Evolutionary conservation across 768 basidiomycete genomes (phyloP).

Genomic region (Scleroderma citrinum): DNA sequence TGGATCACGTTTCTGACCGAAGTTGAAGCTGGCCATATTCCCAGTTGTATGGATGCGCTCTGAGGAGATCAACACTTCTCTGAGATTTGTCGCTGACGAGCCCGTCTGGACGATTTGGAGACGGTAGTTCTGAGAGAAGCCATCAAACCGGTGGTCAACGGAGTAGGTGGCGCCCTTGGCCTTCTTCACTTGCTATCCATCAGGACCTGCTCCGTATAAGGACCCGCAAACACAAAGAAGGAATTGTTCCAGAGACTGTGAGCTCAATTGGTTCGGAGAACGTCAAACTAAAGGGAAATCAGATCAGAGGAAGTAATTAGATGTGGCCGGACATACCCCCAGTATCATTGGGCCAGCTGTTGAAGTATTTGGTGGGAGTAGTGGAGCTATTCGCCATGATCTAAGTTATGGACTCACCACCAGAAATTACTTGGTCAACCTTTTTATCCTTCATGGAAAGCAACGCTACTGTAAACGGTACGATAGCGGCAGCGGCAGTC

Average conservation of each 20-base stretch:
- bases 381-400: neutral
- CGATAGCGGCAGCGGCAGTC: too few relatives aligned
- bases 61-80: conserved; percentile 23
- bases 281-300: conserved; percentile 18
- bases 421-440: neutral
- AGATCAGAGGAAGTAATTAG: neutral
- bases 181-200: conserved; percentile 23
- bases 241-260: conserved; percentile 25
- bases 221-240: conserved; percentile 31
- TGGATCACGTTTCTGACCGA: conserved; percentile 30
- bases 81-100: conserved; percentile 25
- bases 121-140: conserved; percentile 34
- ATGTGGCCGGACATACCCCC: conserved; percentile 13
- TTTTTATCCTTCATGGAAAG: neutral
- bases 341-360: conserved; percentile 26
- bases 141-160: conserved; percentile 37
- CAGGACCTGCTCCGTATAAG: conserved; percentile 36
- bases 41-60: conserved; percentile 25
- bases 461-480: too few relatives aligned
- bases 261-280: conserved; percentile 22
- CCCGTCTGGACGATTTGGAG: conserved; percentile 31
- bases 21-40: conserved; percentile 10
- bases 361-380: conserved; percentile 15
- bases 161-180: conserved; percentile 18
- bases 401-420: neutral